phyloP scores from a whole-genome alignment of 495 filamentous ascomycete genomes.

The Pyronema omphalodes region DNA sequence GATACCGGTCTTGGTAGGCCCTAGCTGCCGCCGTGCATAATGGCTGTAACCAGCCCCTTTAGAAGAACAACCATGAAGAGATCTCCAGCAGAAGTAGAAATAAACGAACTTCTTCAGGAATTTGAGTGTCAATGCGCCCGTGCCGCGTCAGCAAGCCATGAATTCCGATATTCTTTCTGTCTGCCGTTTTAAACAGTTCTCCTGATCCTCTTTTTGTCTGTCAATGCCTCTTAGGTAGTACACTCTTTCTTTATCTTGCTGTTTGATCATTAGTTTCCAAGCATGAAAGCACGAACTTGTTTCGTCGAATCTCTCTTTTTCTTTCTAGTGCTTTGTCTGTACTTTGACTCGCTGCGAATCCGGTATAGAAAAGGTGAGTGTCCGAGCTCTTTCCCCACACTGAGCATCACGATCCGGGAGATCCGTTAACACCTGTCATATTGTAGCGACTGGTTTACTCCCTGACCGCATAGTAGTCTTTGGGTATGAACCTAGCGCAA shows the following conservation, averaged over 20 bases:
- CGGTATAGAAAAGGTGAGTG: slow-evolving; percentile 15
- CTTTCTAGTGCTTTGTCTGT: slow-evolving; percentile 11
- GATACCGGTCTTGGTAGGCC: background rate
- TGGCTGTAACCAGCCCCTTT: slow-evolving; percentile 1
- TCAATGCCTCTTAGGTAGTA: background rate
- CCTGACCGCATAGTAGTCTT: slow-evolving; percentile 16
- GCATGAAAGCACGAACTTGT: slow-evolving; percentile 13
- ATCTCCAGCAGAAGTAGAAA: background rate
- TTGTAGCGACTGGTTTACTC: slow-evolving; percentile 13
- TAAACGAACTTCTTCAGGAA: background rate
- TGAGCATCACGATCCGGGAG: background rate
- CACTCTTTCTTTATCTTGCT: background rate
- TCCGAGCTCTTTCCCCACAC: background rate
- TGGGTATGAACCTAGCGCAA: slow-evolving; percentile 19
- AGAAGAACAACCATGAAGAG: background rate
- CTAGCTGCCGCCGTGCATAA: slow-evolving; percentile 1
- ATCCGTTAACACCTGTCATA: background rate
- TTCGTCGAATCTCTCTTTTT: slow-evolving; percentile 8
- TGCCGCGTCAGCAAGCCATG: background rate
- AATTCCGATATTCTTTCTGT: background rate
- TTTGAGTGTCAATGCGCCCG: background rate
- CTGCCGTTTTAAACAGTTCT: background rate
- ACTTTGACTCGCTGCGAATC: slow-evolving; percentile 10
- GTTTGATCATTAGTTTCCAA: background rate
- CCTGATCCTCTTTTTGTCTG: background rate